Percentiles rank a stretch among this genome's conserved stretches.
phyloP scores from a whole-genome alignment of 495 filamentous ascomycete genomes.

The Rhizodiscina lignyota region DNA sequence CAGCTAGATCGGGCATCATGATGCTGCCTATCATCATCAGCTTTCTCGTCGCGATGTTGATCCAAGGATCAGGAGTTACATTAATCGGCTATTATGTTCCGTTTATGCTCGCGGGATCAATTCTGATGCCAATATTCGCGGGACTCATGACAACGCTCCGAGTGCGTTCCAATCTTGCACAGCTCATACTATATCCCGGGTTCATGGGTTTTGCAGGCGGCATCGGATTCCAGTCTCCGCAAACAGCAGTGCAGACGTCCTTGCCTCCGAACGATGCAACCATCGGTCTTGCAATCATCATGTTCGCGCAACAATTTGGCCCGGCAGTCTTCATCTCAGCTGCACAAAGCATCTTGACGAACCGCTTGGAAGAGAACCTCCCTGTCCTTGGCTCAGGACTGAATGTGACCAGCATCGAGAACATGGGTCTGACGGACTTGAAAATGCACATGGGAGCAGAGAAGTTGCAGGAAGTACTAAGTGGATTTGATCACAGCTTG shows the following conservation, averaged over 20 bases:
- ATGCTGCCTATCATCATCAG: neutral
- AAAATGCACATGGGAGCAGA: no score
- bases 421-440: no score
- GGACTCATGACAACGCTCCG: constrained; percentile 12
- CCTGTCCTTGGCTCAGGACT: no score
- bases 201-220: constrained; percentile 12
- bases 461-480: no score
- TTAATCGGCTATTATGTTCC: constrained; percentile 9
- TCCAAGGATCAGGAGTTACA: constrained; percentile 5
- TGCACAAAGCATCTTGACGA: constrained; percentile 19
- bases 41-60: constrained; percentile 1
- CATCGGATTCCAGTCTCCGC: constrained; percentile 11
- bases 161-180: neutral
- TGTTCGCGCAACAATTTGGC: constrained; percentile 17
- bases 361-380: constrained; percentile 6
- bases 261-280: constrained; percentile 10
- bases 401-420: no score
- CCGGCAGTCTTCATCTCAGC: constrained; percentile 20
- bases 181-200: constrained; percentile 13
- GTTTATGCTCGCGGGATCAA: constrained; percentile 3
- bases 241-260: constrained; percentile 11
- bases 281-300: constrained; percentile 13
- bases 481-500: no score
- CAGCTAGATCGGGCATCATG: neutral
- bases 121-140: constrained; percentile 7